Evolutionary conservation across 2,329 filamentous ascomycete species (phyloP), one percentile per base, ranked within the genome.

Genomic region (Fusarium hostae): DNA sequence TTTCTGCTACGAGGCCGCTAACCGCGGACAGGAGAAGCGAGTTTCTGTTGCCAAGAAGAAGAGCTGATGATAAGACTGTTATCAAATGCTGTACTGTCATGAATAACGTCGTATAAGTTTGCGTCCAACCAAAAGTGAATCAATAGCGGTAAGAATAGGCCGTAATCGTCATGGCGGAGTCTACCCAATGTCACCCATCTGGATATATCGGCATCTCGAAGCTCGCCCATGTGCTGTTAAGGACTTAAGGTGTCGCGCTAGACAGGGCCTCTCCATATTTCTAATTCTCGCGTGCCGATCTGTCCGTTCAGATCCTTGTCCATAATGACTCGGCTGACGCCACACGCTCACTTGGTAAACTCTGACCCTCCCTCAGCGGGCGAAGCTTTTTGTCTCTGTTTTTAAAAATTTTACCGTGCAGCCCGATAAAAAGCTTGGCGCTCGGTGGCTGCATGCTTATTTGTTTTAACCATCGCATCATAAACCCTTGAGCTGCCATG

Each of bases 391-490:
- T 76, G 44, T 65, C 63, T 66, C 51, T 75, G 64, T 59, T 67
- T 59, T 57, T 66, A 51, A 37, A 37, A 37, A 51, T 76, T 74
- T 71, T 75, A 76, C 71, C 75, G 65, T 76, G 75, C 75, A 76
- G 75, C 70, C 73, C 64, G 66, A 66, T 26, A 45, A 66, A 76
- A 76, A 77, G 75, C 75, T 76, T 76, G 75, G 75, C 75, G 30
- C 50, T 76, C 71, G 43, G 71, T 71, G 75, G 75, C 75, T 75
- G 75, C 70, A 75, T 76, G 75, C 75, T 76, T 76, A 76, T 76
- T 70, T 65, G 30, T 66, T 26, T 67, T 47, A 39, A 43, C 35
- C 40, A 52, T 68, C 30, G 34, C 67, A 47, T 57, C 63, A 64
- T 70, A 64, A 67, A 70, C 54, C 59, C 58, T 62, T 40, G 24